phyloP scores from a whole-genome alignment of 1,284 basidiomycete species.

The Fereydounia khargensis region DNA sequence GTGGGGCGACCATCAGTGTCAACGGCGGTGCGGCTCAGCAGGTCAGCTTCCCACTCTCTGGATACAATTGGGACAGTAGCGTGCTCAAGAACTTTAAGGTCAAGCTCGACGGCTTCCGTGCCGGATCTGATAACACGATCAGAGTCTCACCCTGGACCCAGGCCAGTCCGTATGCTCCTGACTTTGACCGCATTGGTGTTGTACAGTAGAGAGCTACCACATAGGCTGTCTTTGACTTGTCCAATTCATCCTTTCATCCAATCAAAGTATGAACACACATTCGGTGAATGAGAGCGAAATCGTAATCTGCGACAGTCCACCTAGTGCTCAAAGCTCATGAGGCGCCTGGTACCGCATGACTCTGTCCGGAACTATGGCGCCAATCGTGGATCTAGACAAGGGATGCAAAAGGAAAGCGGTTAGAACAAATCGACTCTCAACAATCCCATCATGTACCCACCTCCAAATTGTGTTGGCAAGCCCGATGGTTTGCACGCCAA shows the following conservation, averaged over 20 bases:
- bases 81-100: slow-evolving; percentile 27
- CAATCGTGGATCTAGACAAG: slow-evolving; percentile 4
- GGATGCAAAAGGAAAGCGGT: neutral
- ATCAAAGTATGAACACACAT: too few species aligned
- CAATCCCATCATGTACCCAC: too few species aligned
- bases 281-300: too few species aligned
- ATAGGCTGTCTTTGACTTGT: too few species aligned
- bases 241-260: too few species aligned
- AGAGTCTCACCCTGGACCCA: slow-evolving; percentile 18
- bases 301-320: too few species aligned
- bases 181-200: slow-evolving; percentile 32
- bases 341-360: slow-evolving; percentile 7
- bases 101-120: slow-evolving; percentile 22
- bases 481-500: slow-evolving; percentile 7
- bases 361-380: neutral
- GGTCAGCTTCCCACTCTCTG: slow-evolving; percentile 27
- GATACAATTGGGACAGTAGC: slow-evolving; percentile 28
- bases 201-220: too few species aligned
- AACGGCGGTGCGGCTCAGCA: slow-evolving; percentile 21
- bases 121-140: slow-evolving; percentile 15
- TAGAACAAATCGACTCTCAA: too few species aligned
- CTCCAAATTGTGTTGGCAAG: slow-evolving; percentile 8
- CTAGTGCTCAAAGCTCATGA: slow-evolving; percentile 9
- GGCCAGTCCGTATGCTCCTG: slow-evolving; percentile 14
- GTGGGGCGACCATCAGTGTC: slow-evolving; percentile 18